Percentiles rank a stretch among this genome's conserved stretches.
Conservation (phyloP, 495 filamentous ascomycete species). For the Lophiostoma macrostomum region DNA sequence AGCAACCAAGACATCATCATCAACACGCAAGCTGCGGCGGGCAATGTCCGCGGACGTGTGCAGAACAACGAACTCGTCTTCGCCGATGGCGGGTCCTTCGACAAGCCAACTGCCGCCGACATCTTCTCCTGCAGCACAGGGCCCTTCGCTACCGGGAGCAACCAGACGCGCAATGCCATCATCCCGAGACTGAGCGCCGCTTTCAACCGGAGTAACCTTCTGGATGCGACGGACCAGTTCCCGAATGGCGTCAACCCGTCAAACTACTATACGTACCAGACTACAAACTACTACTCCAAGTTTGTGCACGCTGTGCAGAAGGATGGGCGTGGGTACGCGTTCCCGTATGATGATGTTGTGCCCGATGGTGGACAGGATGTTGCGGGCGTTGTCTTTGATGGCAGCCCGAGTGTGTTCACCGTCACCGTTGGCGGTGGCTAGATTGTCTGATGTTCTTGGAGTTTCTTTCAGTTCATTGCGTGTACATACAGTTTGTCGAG, state of each 20-base stretch:
- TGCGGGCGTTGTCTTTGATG: slow-evolving; percentile 60
- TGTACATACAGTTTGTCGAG: too few relatives aligned
- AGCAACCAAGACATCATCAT: slow-evolving; percentile 46
- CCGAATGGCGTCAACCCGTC: slow-evolving; percentile 45
- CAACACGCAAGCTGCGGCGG: slow-evolving; percentile 60
- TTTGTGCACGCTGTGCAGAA: slow-evolving; percentile 62
- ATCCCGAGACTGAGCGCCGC: slow-evolving; percentile 66
- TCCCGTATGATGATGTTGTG: slow-evolving; percentile 75
- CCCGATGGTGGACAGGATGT: slow-evolving; percentile 57
- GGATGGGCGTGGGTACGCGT: slow-evolving; percentile 67
- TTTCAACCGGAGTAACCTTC: slow-evolving; percentile 64
- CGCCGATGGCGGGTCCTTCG: slow-evolving; percentile 48
- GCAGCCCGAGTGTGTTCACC: slow-evolving; percentile 55
- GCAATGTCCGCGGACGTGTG: slow-evolving; percentile 54
- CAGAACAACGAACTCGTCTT: slow-evolving; percentile 51
- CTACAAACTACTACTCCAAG: slow-evolving; percentile 71
- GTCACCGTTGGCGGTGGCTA: slow-evolving; percentile 59
- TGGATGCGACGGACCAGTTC: slow-evolving; percentile 45
- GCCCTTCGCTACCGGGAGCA: slow-evolving; percentile 56
- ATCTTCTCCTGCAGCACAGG: slow-evolving; percentile 73
- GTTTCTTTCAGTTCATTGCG: too few relatives aligned
- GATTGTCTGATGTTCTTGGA: too few relatives aligned
- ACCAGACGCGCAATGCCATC: slow-evolving; percentile 50
- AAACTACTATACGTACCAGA: slow-evolving; percentile 36
- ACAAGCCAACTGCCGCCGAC: slow-evolving; percentile 57